Conservation (phyloP, 257 asterid species). For the Solanum ossicruentum region DNA sequence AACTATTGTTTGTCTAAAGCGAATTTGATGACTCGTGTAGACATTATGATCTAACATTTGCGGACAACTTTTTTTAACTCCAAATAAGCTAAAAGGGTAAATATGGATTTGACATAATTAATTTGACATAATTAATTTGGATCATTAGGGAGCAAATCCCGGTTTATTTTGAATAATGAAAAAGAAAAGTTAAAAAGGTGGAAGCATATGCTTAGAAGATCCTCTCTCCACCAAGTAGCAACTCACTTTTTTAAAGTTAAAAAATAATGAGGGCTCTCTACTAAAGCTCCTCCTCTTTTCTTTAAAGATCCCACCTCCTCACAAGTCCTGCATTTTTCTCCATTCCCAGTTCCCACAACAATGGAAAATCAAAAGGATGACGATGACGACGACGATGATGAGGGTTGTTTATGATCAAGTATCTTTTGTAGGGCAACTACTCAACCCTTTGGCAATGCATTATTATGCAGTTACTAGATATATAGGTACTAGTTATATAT, state of each 20-base stretch:
- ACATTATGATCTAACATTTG: not conserved
- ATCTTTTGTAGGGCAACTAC: conserved; percentile 36
- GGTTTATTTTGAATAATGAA: not conserved
- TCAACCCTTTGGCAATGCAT: conserved; percentile 46
- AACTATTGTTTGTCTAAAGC: not conserved
- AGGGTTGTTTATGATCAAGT: not conserved
- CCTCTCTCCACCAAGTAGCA: conserved; percentile 19
- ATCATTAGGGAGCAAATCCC: not conserved
- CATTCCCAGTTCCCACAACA: not conserved
- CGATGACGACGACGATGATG: not conserved
- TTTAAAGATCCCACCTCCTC: not conserved
- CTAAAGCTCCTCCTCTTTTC: not conserved
- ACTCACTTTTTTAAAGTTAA: conserved; percentile 1
- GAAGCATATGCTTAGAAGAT: conserved; percentile 46
- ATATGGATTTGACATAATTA: not conserved
- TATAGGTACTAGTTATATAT: not conserved
- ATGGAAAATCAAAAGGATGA: not conserved
- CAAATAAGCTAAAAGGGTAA: not conserved
- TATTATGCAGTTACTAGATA: not conserved
- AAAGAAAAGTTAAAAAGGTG: conserved; percentile 21
- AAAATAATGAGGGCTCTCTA: not conserved
- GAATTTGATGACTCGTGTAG: not conserved
- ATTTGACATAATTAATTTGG: not conserved
- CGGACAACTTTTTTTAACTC: not conserved
- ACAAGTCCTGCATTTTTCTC: not conserved